Evolutionary conservation across 2,329 filamentous ascomycete species (phyloP).

Genomic region (Scedosporium boydii): DNA sequence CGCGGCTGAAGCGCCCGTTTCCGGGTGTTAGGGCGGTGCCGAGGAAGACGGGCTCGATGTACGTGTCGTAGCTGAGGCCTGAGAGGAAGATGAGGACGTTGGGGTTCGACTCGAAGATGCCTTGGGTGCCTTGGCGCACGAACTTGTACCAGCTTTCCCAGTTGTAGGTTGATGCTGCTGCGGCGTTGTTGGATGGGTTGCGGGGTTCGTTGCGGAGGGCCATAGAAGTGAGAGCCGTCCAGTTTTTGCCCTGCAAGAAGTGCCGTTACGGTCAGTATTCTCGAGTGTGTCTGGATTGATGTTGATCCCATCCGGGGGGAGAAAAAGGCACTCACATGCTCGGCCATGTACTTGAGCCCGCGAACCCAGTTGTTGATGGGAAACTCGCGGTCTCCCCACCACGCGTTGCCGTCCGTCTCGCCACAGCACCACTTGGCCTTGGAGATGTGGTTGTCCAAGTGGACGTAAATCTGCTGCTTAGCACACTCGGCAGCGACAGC

Average conservation of each 20-base stretch:
- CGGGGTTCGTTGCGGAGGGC: slow-evolving; percentile 46
- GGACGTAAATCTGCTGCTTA: slow-evolving; percentile 45
- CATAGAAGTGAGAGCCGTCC: slow-evolving; percentile 38
- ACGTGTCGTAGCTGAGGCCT: slow-evolving; percentile 48
- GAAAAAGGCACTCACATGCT: slow-evolving; percentile 32
- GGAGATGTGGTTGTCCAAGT: slow-evolving; percentile 54
- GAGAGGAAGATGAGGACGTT: slow-evolving; percentile 49
- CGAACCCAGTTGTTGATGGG: slow-evolving; percentile 49
- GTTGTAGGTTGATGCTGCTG: slow-evolving; percentile 33
- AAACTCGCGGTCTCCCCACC: slow-evolving; percentile 54
- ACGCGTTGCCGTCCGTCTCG: slow-evolving; percentile 44
- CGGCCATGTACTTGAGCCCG: slow-evolving; percentile 50
- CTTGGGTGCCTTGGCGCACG: slow-evolving; percentile 35
- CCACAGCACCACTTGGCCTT: slow-evolving; percentile 49
- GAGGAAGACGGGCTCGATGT: slow-evolving; percentile 38
- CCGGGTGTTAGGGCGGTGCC: slow-evolving; percentile 38
- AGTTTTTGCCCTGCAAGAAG: slow-evolving; percentile 31
- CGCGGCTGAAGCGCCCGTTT: slow-evolving; percentile 29
- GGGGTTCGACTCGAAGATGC: slow-evolving; percentile 41
- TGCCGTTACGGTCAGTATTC: slow-evolving; percentile 7
- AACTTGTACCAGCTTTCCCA: slow-evolving; percentile 48
- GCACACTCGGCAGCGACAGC: slow-evolving; percentile 49
- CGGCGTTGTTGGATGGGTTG: slow-evolving; percentile 26
- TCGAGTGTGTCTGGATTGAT: no score
- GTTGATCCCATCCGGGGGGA: no score